phyloP scores from a whole-genome alignment of 441 rosid species.

The Flueggea neowawraea region DNA sequence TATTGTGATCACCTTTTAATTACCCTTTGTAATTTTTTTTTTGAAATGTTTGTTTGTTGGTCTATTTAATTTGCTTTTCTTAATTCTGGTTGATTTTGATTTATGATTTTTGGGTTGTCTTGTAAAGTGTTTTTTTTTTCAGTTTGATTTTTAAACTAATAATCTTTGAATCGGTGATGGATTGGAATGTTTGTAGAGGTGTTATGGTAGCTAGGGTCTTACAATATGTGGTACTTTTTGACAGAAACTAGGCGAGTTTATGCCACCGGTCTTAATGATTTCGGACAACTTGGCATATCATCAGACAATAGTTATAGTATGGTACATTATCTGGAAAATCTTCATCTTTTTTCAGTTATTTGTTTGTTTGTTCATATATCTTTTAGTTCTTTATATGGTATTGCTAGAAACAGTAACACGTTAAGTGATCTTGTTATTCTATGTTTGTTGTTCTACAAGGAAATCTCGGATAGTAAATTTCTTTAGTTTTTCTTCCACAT shows the following conservation, averaged over 20 bases:
- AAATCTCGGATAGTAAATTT: too few relatives aligned
- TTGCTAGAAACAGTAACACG: neutral
- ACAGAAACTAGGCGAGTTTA: constrained; percentile 79
- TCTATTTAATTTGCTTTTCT: too few relatives aligned
- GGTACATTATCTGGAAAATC: constrained; percentile 35
- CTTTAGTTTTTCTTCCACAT: too few relatives aligned
- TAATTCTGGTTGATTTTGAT: too few relatives aligned
- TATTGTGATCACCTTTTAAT: too few relatives aligned
- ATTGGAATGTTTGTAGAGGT: constrained; percentile 7
- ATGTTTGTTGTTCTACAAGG: neutral
- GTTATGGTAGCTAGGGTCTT: constrained; percentile 13
- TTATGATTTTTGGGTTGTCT: too few relatives aligned
- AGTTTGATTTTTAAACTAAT: neutral
- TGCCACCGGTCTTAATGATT: constrained; percentile 93
- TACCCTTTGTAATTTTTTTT: too few relatives aligned
- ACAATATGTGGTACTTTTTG: constrained; percentile 21
- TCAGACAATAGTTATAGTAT: constrained; percentile 42
- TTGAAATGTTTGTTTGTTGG: too few relatives aligned
- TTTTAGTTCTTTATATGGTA: neutral
- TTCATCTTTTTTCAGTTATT: neutral
- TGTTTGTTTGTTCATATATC: neutral
- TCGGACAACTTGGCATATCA: constrained; percentile 78
- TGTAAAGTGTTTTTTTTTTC: neutral
- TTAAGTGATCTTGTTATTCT: neutral
- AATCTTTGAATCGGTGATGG: constrained; percentile 8